Base-by-base conservation (phyloP, 208 protist species). In the Crithidia sp. region DNA sequence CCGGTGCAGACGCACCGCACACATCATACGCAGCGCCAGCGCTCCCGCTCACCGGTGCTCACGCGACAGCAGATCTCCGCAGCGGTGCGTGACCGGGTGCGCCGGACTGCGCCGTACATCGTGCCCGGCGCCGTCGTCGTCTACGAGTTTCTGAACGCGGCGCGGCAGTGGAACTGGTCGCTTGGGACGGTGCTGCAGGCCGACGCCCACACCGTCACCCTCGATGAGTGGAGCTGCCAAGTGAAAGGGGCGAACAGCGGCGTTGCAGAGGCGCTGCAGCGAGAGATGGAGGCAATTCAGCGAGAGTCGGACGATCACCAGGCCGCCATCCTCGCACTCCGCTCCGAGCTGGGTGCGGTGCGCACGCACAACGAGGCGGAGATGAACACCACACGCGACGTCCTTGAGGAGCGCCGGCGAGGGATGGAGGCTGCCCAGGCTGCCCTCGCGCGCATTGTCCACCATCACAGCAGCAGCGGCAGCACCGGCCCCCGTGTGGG, bases 321-420 rank as follows among this genome's bases (percentile, higher is more conserved):
- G 59, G 44, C 44, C 16, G 36, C 71, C 12, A 76, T 89, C 45
- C 55, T 75, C 12, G 47, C 63, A 7, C 63, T 85, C 28, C 76
- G 81, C 5, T 78, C 77, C 6, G 83, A 86, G 57, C 65, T 92
- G 17, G 84, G 79, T 5, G 62, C 71, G 7, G 67, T 92, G 60
- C 80, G 87, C 43, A 83, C 81, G 44, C 63, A 64, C 62, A 88
- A 89, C 65, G 87, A 92, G 58, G n/a, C 68, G 5, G 82, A 85
- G 37, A 77, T 92, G 77, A 74, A 71, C 12, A 69, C 76, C 4
- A 74, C 76, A 10, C 76, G 76, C 28, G 74, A 62, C 2, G 61
- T 40, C 5, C 45, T 81, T 5, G 77, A 87, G 50, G 67, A 37
- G 2, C 59, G 77, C 17, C 77, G 75, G 12, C 52, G 74, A 12